phyloP scores from a whole-genome alignment of 2,329 filamentous ascomycete species.

The Ampelomyces quisqualis region DNA sequence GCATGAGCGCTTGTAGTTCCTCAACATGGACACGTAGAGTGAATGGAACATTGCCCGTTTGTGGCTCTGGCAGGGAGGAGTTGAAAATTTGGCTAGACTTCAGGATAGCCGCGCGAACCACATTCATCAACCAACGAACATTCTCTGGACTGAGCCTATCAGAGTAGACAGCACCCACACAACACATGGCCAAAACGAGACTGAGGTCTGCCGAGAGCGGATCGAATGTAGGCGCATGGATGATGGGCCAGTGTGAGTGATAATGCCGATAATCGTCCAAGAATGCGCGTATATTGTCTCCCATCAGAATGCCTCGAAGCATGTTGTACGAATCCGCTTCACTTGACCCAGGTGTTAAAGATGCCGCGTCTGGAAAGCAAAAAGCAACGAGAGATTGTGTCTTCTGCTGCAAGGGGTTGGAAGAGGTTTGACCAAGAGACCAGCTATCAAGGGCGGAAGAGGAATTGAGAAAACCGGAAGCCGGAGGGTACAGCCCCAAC shows the following conservation, averaged over 20 bases:
- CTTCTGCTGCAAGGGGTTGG: constrained; percentile 50
- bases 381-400: constrained; percentile 50
- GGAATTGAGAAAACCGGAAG: constrained; percentile 46
- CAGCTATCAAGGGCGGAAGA: constrained; percentile 44
- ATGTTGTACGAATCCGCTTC: constrained; percentile 55
- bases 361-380: constrained; percentile 52
- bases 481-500: constrained; percentile 52
- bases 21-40: constrained; percentile 53
- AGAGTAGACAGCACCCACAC: constrained; percentile 74
- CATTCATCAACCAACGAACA: constrained; percentile 68
- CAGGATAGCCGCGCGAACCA: constrained; percentile 60
- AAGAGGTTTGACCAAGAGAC: constrained; percentile 41
- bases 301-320: constrained; percentile 60
- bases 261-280: constrained; percentile 71
- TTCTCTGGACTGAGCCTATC: constrained; percentile 60
- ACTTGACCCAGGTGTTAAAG: constrained; percentile 22
- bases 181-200: constrained; percentile 69
- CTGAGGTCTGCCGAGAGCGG: constrained; percentile 66
- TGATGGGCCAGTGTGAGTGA: constrained; percentile 70
- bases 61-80: constrained; percentile 38
- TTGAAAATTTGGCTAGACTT: constrained; percentile 56
- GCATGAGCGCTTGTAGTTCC: constrained; percentile 66
- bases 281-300: constrained; percentile 69
- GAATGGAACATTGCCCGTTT: constrained; percentile 46
- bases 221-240: constrained; percentile 71